phyloP scores from a whole-genome alignment of 441 rosid species.

The Corymbia calophylla region DNA sequence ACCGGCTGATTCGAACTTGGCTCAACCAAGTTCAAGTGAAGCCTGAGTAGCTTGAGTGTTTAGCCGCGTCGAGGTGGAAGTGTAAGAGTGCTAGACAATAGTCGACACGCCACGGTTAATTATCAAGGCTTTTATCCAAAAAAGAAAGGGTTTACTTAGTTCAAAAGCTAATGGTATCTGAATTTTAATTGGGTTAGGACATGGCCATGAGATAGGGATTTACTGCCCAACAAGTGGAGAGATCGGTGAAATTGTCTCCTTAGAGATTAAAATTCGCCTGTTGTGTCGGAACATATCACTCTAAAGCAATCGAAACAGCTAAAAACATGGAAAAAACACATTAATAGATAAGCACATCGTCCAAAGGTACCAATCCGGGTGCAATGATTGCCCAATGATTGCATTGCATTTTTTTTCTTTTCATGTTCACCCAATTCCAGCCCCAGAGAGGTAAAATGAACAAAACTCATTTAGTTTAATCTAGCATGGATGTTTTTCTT shows the following conservation, averaged over 20 bases:
- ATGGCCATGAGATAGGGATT: background rate
- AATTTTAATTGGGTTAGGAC: background rate
- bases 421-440: background rate
- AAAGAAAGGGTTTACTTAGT: background rate
- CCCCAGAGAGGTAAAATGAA: background rate
- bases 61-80: background rate
- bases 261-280: background rate
- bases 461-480: background rate
- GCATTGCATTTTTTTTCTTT: background rate
- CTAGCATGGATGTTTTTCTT: background rate
- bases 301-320: background rate
- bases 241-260: background rate
- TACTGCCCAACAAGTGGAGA: background rate
- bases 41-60: background rate
- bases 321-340: background rate
- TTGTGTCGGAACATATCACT: background rate
- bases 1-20: background rate
- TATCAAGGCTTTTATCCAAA: background rate
- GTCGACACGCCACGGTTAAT: fast-evolving
- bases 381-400: background rate
- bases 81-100: background rate
- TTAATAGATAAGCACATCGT: background rate
- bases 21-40: background rate
- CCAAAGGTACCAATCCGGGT: background rate
- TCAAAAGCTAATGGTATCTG: background rate